Evolutionary conservation across 495 filamentous ascomycete genomes (phyloP).

Genomic region (Xylaria acuta): DNA sequence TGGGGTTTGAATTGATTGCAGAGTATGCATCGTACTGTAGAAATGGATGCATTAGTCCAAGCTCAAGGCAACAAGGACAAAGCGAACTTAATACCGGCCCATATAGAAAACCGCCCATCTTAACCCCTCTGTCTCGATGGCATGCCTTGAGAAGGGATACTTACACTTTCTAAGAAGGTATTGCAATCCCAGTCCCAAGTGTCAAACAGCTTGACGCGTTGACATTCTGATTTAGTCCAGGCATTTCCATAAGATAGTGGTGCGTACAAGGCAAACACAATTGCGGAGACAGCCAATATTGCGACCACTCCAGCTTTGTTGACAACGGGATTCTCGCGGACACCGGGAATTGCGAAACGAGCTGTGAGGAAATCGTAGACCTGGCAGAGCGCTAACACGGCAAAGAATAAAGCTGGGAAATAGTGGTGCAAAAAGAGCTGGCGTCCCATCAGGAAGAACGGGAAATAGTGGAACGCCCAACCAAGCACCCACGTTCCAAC

Average conservation of each 20-base stretch:
- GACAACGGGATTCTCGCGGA: slow-evolving; percentile 73
- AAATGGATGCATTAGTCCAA: slow-evolving; percentile 31
- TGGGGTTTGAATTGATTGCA: slow-evolving; percentile 37
- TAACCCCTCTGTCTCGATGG: slow-evolving; percentile 42
- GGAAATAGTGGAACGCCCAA: slow-evolving; percentile 97
- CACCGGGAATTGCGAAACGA: slow-evolving; percentile 69
- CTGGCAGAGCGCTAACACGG: slow-evolving; percentile 86
- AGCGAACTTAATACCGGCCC: slow-evolving; percentile 23
- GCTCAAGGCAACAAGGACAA: not conserved
- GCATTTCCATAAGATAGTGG: slow-evolving; percentile 91
- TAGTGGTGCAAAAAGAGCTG: slow-evolving; percentile 99
- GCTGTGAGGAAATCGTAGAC: slow-evolving; percentile 81
- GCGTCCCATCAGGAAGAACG: slow-evolving; percentile 96
- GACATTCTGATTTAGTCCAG: slow-evolving; percentile 89
- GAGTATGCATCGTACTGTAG: slow-evolving; percentile 53
- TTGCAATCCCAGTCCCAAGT: slow-evolving; percentile 98
- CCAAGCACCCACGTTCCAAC: slow-evolving; percentile 88
- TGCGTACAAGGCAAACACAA: slow-evolving; percentile 82
- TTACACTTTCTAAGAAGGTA: slow-evolving; percentile 86
- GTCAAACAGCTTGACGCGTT: slow-evolving; percentile 81
- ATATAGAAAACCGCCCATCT: slow-evolving; percentile 10
- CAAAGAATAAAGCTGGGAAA: slow-evolving; percentile 94
- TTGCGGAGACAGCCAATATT: slow-evolving; percentile 74
- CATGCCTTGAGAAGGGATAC: slow-evolving; percentile 51
- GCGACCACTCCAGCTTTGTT: slow-evolving; percentile 71